Conservation (phyloP, 2,329 filamentous ascomycete genomes). For the Capronia americana region DNA sequence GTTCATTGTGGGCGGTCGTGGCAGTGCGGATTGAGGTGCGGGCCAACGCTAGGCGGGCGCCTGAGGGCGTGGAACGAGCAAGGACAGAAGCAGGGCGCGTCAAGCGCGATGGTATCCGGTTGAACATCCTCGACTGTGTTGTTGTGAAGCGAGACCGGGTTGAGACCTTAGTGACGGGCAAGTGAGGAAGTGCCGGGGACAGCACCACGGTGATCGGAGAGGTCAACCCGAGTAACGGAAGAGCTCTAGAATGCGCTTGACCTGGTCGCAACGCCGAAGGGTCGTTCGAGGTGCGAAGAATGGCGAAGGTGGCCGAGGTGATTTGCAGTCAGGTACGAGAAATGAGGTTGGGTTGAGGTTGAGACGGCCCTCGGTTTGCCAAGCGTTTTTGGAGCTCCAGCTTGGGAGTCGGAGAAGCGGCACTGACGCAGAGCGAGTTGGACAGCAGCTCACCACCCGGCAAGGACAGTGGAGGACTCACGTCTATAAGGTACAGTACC, state of each 20-base stretch:
- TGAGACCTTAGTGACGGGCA: not conserved
- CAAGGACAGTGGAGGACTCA: no score
- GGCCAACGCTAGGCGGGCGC: conserved; percentile 7
- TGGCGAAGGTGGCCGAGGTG: not conserved
- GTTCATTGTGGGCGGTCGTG: conserved; percentile 19
- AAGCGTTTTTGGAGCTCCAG: conserved; percentile 20
- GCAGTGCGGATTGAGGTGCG: conserved; percentile 18
- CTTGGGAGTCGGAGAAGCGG: conserved; percentile 15
- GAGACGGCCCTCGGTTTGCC: conserved; percentile 3
- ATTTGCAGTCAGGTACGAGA: not conserved
- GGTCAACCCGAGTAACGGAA: not conserved
- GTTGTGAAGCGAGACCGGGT: not conserved
- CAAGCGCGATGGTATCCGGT: conserved; percentile 17
- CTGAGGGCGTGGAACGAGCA: not conserved
- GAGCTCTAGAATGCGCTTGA: not conserved
- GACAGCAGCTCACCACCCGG: not conserved
- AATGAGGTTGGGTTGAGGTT: conserved; percentile 9
- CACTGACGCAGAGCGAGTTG: not conserved
- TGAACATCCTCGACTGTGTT: conserved; percentile 4
- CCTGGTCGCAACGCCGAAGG: not conserved
- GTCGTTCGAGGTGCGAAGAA: not conserved
- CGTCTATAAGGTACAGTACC: no score
- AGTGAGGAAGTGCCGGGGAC: not conserved
- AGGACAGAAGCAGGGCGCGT: conserved; percentile 10
- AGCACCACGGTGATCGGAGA: not conserved